These are phyloP conservation scores for Glebionis coronaria DNA, from an alignment of 129 eudicot genomes.

Conservation along the genomic window DNA sequence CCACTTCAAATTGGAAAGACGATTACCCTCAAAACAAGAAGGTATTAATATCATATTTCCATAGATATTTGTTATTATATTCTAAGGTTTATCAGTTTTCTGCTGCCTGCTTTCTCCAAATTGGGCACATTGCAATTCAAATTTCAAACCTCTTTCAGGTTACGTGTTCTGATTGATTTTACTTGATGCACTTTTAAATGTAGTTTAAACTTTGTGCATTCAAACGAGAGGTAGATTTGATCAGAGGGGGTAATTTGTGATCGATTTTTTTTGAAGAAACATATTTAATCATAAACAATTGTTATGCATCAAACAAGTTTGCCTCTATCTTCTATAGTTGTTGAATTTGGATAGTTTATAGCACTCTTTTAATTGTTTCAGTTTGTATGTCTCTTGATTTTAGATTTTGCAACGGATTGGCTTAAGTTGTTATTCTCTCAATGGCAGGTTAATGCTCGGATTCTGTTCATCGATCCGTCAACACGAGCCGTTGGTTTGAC, in stretches of 20 bases:
- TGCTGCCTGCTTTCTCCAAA: no score
- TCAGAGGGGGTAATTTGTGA: slow-evolving; percentile 2
- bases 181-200: slow-evolving; percentile 3
- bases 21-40: slow-evolving; percentile 72
- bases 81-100: not conserved
- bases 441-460: slow-evolving; percentile 87
- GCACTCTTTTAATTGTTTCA: not conserved
- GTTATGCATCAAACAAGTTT: not conserved
- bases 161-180: slow-evolving; percentile 3
- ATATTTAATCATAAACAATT: not conserved
- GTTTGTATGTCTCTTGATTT: not conserved
- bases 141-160: no score
- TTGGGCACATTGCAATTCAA: no score
- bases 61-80: not conserved
- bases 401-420: no score
- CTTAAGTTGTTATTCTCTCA: slow-evolving; percentile 13
- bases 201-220: slow-evolving; percentile 7
- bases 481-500: slow-evolving; percentile 96
- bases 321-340: not conserved
- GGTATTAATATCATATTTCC: slow-evolving; percentile 40
- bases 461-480: slow-evolving; percentile 83
- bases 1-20: slow-evolving; percentile 73
- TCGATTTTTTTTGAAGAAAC: no score
- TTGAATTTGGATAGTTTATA: not conserved
- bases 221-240: not conserved